A percentile compares a stretch with the other conserved stretches of the same genome.
These are phyloP conservation scores for Cryphonectria parasitica DNA, from an alignment of 2,329 filamentous ascomycete species.

Conservation along the genomic window DNA sequence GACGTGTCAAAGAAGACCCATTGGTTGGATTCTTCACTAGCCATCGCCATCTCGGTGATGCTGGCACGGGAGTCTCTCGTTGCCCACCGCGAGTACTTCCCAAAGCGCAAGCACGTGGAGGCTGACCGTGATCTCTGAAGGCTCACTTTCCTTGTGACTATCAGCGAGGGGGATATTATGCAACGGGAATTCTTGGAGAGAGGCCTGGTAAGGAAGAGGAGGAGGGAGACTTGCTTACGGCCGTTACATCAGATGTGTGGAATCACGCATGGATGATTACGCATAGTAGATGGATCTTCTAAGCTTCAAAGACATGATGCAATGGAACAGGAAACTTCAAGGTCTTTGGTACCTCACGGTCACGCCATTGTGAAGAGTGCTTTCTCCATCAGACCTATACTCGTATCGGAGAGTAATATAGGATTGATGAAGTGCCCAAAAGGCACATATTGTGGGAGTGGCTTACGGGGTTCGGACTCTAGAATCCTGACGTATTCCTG, in stretches of 20 bases:
- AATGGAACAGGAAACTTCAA: not conserved
- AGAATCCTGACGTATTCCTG: not conserved
- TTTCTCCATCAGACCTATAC: not conserved
- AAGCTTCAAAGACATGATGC: not conserved
- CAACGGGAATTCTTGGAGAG: not conserved
- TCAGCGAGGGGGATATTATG: not conserved
- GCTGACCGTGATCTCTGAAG: conserved; percentile 34
- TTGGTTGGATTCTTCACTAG: conserved; percentile 43
- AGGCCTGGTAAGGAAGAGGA: not conserved
- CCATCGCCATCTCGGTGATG: conserved; percentile 42
- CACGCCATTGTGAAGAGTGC: not conserved
- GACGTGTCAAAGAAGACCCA: conserved; percentile 38
- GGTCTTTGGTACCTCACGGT: not conserved
- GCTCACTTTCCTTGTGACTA: not conserved
- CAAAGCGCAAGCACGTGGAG: conserved; percentile 19
- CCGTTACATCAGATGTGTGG: not conserved
- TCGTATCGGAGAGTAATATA: not conserved
- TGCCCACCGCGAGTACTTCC: conserved; percentile 25
- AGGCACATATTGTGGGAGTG: not conserved
- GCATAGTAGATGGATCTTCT: not conserved
- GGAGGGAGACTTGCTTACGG: not conserved
- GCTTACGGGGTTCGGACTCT: not conserved
- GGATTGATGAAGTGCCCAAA: not conserved
- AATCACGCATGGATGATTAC: not conserved
- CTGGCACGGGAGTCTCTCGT: conserved; percentile 37